Base-by-base conservation (phyloP, 1,284 basidiomycete species). In the Papiliotrema fonsecae region DNA sequence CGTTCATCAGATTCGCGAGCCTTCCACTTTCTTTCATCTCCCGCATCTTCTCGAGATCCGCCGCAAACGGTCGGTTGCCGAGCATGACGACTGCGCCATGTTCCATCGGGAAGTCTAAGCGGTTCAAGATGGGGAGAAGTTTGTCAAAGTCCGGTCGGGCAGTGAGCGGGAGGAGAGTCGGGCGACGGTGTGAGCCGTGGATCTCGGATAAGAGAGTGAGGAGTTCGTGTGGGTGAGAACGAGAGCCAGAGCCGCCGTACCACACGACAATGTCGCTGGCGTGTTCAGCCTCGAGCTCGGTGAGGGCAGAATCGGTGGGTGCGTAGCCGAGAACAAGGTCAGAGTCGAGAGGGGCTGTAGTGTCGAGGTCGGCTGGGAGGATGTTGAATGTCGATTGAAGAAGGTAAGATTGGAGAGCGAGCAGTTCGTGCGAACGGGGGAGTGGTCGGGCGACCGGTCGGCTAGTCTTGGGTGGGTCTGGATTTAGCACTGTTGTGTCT, bases 351-450 rank as follows among this genome's bases (percentile, higher is more conserved):
- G 71, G 70, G 24, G 46, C 25, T 2, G 43, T 21, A 2, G 61
- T 47, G 51, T 73, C 64, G 22, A 67, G 35, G 36, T 52, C 28
- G 3, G 44, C n/a, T 0, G 64, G 58, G n/a, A 74, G 60, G 16
- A 56, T 30, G 51, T 70, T 60, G 48, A 62, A 61, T 6, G 54
- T 49, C 2, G 61, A 60, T 38, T 67, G 58, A 19, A 70, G 56
- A 28, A 73, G 54, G 52, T 67, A 73, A 0, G 67, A 67, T 52
- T 72, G 71, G 9, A 74, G 58, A 3, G 71, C 73, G 13, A 74
- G 61, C 2, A 74, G 61, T 51, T 74, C 70, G 56, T 72, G 69
- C 1, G 65, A 49, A 0, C 49, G 22, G 1, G 71, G 68, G 6
- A 71, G 51, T 4, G 67, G 62, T 45, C 61, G 64, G 16, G 59